A percentile compares a stretch with the other conserved stretches of the same genome.
Conservation (phyloP, 2,329 filamentous ascomycete species). For the Microdochium bolleyi region DNA sequence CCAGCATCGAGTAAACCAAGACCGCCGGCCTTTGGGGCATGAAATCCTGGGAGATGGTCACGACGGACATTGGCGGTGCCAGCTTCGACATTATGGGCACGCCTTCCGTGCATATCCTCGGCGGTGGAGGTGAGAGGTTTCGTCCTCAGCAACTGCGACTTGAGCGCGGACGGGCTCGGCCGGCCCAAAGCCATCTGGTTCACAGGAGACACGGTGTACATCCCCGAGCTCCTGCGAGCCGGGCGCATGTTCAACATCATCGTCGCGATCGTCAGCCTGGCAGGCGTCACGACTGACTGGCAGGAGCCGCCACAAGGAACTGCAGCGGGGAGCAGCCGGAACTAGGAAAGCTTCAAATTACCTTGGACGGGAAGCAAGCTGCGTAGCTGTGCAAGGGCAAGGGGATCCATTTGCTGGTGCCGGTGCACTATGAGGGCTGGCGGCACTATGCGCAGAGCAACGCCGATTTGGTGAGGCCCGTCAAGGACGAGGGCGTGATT, state of each 20-base stretch:
- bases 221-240: conserved; percentile 28
- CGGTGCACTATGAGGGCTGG: conserved; percentile 40
- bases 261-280: conserved; percentile 31
- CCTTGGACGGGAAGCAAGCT: conserved; percentile 34
- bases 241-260: conserved; percentile 24
- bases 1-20: conserved; percentile 31
- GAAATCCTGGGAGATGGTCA: conserved; percentile 26
- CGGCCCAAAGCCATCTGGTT: conserved; percentile 38
- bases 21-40: conserved; percentile 26
- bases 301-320: background rate
- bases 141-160: conserved; percentile 24
- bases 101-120: conserved; percentile 33
- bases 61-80: conserved; percentile 18
- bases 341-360: conserved; percentile 24
- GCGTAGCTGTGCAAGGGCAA: conserved; percentile 28
- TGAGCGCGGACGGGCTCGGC: conserved; percentile 24
- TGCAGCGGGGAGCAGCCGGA: conserved; percentile 5
- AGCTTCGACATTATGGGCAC: conserved; percentile 30
- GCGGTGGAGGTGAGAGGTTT: conserved; percentile 37
- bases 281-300: conserved; percentile 17
- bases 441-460: conserved; percentile 30
- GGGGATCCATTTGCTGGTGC: conserved; percentile 30
- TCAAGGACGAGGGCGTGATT: conserved; percentile 23
- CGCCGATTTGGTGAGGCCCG: conserved; percentile 17
- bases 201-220: conserved; percentile 39